Conservation (phyloP, 148 eudicot genomes). For the Drosera capensis region DNA sequence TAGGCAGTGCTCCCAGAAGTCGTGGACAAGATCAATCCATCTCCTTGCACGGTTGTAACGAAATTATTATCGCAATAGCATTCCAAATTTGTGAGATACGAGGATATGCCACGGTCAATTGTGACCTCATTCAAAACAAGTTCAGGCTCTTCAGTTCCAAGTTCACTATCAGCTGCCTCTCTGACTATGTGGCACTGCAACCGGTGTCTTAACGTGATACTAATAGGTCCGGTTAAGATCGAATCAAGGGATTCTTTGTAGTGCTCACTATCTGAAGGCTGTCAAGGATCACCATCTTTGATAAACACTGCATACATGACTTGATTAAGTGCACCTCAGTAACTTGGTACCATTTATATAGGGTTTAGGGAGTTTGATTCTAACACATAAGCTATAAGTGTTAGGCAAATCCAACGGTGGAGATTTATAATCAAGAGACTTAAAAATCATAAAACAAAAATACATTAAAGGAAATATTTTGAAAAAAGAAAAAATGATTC, state of each 20-base stretch:
- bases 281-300: constrained; percentile 39
- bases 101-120: constrained; percentile 87
- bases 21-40: constrained; percentile 87
- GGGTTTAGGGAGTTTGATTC: no score
- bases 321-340: no score
- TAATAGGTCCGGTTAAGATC: constrained; percentile 61
- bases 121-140: constrained; percentile 92
- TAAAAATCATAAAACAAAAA: no score
- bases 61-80: constrained; percentile 85
- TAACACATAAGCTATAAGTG: no score
- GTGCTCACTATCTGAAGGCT: constrained; percentile 57
- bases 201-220: constrained; percentile 81
- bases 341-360: no score
- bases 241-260: constrained; percentile 67
- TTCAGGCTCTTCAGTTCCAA: constrained; percentile 62
- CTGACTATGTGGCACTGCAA: constrained; percentile 72
- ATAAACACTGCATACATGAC: no score
- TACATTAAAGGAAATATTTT: no score
- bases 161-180: constrained; percentile 58
- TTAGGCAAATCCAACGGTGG: no score
- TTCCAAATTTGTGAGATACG: constrained; percentile 82
- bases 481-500: no score
- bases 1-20: constrained; percentile 98
- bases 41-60: constrained; percentile 94
- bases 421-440: no score